Conservation (phyloP, 441 rosid species). For the Gossypium laxum region DNA sequence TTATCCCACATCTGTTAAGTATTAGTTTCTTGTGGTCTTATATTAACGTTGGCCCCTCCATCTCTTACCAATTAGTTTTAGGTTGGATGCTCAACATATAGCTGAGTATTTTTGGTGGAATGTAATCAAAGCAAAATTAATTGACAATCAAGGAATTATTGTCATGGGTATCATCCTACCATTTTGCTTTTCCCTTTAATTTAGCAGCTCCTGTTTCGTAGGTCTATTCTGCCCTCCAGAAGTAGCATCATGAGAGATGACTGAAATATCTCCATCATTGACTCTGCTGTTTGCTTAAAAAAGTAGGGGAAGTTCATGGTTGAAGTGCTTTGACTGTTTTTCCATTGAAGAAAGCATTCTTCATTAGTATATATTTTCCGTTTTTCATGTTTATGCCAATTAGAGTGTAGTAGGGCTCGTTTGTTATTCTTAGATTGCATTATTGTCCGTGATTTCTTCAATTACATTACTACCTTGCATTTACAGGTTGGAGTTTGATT, state of each 20-base stretch:
- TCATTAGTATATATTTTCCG: neutral
- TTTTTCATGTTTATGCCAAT: neutral
- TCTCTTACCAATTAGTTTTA: neutral
- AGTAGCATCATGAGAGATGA: neutral
- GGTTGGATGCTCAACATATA: neutral
- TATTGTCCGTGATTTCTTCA: slow-evolving; percentile 10
- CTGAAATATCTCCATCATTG: neutral
- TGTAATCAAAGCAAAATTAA: neutral
- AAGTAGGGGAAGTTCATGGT: neutral
- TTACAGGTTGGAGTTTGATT: slow-evolving; percentile 84
- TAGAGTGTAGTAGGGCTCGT: neutral
- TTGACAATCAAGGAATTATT: neutral
- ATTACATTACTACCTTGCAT: slow-evolving; percentile 8
- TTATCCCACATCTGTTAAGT: neutral
- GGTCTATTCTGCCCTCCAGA: neutral
- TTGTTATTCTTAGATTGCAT: slow-evolving; percentile 10
- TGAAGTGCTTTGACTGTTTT: neutral
- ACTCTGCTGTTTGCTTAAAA: neutral
- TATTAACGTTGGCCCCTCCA: neutral
- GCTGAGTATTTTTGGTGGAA: neutral
- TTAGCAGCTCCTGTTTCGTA: neutral
- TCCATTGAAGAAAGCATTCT: neutral
- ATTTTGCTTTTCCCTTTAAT: neutral
- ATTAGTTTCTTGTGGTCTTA: neutral
- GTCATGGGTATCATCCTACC: neutral